Conservation (phyloP, 208 protist species). For the Wallacemonas sp. region DNA sequence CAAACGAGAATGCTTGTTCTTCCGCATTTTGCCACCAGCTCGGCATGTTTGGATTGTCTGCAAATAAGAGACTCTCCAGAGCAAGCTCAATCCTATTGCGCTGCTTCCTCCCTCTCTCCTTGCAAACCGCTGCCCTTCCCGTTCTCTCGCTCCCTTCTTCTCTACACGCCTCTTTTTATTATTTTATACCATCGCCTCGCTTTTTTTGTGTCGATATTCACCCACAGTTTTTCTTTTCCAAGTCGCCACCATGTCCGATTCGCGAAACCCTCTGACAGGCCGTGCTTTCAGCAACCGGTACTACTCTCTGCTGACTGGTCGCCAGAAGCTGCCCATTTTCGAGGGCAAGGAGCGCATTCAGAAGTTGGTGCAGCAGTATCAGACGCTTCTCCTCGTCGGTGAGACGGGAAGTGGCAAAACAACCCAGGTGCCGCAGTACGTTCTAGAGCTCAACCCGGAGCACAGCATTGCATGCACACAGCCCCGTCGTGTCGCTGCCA, state of each 20-base stretch:
- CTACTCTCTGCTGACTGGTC: slow-evolving; percentile 41
- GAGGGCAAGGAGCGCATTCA: slow-evolving; percentile 72
- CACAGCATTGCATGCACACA: slow-evolving; percentile 94
- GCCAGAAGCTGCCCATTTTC: slow-evolving; percentile 77
- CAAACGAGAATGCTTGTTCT: no score
- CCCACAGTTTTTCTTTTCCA: background rate
- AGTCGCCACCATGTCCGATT: background rate
- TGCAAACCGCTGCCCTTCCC: no score
- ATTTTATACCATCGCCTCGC: no score
- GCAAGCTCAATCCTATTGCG: no score
- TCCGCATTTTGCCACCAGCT: no score
- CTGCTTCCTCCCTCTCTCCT: no score
- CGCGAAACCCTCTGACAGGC: slow-evolving; percentile 59
- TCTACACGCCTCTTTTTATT: no score
- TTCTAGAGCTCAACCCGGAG: slow-evolving; percentile 88
- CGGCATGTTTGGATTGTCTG: no score
- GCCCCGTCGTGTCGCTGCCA: slow-evolving; percentile 98
- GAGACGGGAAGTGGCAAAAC: slow-evolving; percentile 96
- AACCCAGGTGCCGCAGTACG: slow-evolving; percentile 95
- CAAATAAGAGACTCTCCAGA: no score
- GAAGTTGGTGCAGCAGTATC: slow-evolving; percentile 90
- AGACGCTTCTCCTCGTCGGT: slow-evolving; percentile 91
- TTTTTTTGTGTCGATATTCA: no score
- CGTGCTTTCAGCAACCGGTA: slow-evolving; percentile 59
- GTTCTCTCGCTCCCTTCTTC: no score